Percentiles rank a stretch among this genome's conserved stretches.
phyloP scores from a whole-genome alignment of 2,329 filamentous ascomycete species.

The Colletotrichum sidae region DNA sequence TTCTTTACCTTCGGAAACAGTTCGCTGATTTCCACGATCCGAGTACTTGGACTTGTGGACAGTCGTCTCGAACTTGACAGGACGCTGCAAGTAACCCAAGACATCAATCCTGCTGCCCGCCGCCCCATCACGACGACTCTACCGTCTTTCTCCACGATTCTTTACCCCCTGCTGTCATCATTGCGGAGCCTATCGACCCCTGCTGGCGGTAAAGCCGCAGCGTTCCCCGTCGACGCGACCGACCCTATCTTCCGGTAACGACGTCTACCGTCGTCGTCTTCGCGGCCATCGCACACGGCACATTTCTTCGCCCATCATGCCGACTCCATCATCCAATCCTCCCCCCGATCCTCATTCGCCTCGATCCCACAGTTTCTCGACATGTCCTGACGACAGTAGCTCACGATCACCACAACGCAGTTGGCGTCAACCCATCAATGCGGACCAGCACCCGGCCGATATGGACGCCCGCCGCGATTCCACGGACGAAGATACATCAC shows the following conservation, averaged over 20 bases:
- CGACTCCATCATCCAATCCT: slow-evolving; percentile 58
- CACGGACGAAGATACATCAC: slow-evolving; percentile 41
- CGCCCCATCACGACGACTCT: slow-evolving; percentile 2
- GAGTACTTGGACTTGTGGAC: neutral
- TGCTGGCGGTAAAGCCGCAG: slow-evolving; percentile 37
- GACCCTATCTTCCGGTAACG: slow-evolving; percentile 36
- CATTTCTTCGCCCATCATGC: slow-evolving; percentile 49
- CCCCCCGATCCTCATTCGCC: slow-evolving; percentile 52
- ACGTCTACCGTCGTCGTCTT: slow-evolving; percentile 26
- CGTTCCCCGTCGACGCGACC: slow-evolving; percentile 37
- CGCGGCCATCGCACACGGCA: slow-evolving; percentile 24
- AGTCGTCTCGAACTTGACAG: too few species aligned
- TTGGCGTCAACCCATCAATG: slow-evolving; percentile 33
- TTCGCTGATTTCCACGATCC: slow-evolving; percentile 6
- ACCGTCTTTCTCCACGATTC: slow-evolving; percentile 12
- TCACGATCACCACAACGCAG: slow-evolving; percentile 37
- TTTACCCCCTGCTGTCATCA: slow-evolving; percentile 30
- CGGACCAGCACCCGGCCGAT: slow-evolving; percentile 19
- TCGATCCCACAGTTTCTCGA: slow-evolving; percentile 52
- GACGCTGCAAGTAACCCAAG: neutral
- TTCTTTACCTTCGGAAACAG: slow-evolving; percentile 9
- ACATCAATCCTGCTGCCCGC: neutral
- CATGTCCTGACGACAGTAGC: slow-evolving; percentile 56
- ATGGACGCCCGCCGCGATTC: slow-evolving; percentile 44
- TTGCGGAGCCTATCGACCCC: slow-evolving; percentile 31